Conservation (phyloP, 164 flowering plant species). For the Tetracentron sinense region DNA sequence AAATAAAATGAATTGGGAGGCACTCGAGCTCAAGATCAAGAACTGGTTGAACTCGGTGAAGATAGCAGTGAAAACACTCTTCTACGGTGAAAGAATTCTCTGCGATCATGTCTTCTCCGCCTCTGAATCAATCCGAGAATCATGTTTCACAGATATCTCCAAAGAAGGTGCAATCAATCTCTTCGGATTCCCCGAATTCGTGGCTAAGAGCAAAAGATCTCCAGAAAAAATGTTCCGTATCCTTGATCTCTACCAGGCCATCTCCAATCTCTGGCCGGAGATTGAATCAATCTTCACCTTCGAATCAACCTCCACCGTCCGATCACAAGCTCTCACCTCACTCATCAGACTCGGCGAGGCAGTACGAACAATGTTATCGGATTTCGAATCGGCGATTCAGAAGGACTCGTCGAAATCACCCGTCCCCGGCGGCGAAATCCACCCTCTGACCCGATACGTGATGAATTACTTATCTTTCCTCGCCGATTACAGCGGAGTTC, state of each 20-base stretch:
- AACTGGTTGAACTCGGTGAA: conserved; percentile 54
- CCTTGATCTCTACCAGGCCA: conserved; percentile 54
- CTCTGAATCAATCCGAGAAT: conserved; percentile 40
- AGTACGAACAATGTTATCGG: conserved; percentile 36
- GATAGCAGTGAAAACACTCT: conserved; percentile 46
- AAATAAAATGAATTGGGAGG: conserved; percentile 60
- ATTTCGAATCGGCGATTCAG: conserved; percentile 56
- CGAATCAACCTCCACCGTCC: conserved; percentile 41
- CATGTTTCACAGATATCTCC: conserved; percentile 47
- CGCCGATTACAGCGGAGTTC: conserved; percentile 38
- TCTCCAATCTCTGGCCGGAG: conserved; percentile 50
- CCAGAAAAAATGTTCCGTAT: conserved; percentile 59
- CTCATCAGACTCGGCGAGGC: conserved; percentile 48
- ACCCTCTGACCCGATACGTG: conserved; percentile 61
- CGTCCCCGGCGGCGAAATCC: conserved; percentile 51
- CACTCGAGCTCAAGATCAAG: conserved; percentile 45
- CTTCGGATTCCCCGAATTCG: conserved; percentile 47
- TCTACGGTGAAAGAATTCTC: conserved; percentile 57
- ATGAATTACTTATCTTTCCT: conserved; percentile 58
- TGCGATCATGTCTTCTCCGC: conserved; percentile 63
- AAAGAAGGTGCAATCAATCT: conserved; percentile 36
- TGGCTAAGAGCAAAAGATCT: conserved; percentile 47
- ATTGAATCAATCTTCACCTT: conserved; percentile 57
- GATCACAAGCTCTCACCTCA: conserved; percentile 40
- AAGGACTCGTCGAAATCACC: conserved; percentile 42